Evolutionary conservation across 1,139 yeast genomes (phyloP).

Genomic region (Hyphopichia wangnamkhiaoensis): DNA sequence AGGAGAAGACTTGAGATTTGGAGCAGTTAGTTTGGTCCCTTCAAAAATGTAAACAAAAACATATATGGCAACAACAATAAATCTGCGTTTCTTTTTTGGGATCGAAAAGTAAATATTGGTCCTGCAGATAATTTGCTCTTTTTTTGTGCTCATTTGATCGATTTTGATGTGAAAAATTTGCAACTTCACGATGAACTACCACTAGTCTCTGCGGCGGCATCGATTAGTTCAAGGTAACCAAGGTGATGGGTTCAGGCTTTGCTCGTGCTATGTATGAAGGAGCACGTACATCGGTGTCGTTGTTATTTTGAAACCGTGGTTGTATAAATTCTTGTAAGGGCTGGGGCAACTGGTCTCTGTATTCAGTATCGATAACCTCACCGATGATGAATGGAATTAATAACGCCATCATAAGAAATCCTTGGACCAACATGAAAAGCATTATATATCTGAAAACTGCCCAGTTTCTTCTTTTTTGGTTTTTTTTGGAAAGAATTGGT

Average conservation of each 20-base stretch:
- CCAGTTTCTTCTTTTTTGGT: slow-evolving; percentile 17
- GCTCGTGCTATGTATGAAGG: slow-evolving; percentile 19
- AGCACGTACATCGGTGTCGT: slow-evolving; percentile 57
- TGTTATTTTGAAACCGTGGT: slow-evolving; percentile 56
- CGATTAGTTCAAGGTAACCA: slow-evolving; percentile 6
- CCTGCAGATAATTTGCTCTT: neutral
- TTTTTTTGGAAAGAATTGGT: slow-evolving; percentile 26
- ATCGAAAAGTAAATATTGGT: neutral
- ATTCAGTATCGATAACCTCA: slow-evolving; percentile 15
- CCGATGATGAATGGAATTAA: slow-evolving; percentile 33
- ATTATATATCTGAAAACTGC: slow-evolving; percentile 16
- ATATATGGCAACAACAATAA: neutral
- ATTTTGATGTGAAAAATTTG: no score
- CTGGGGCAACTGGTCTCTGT: slow-evolving; percentile 14
- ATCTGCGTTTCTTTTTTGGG: neutral
- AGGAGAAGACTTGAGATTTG: no score
- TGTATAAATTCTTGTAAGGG: slow-evolving; percentile 47
- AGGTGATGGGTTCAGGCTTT: slow-evolving; percentile 14
- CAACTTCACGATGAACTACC: no score
- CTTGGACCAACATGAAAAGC: slow-evolving; percentile 20
- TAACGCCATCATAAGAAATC: slow-evolving; percentile 18
- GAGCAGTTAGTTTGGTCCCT: no score
- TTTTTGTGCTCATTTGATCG: no score
- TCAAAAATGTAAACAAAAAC: neutral
- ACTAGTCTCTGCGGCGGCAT: no score